Base-by-base conservation (phyloP, 2,329 filamentous ascomycete genomes). In the Fusarium sp. region DNA sequence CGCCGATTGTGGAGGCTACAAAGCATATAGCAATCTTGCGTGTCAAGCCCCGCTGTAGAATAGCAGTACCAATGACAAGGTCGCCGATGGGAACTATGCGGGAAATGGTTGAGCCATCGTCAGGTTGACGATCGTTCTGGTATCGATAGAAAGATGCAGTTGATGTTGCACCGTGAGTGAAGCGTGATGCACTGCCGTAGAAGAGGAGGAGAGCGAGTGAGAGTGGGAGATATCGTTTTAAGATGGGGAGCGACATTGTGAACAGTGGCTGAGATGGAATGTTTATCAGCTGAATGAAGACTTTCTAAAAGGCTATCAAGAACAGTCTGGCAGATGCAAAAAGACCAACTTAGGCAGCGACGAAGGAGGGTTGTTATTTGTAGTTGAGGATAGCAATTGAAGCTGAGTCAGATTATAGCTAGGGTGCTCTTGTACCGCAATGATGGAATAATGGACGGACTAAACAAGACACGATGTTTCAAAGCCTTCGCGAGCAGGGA, bases 181-280 rank as follows among this genome's bases (percentile, higher is more conserved):
- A 67, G 5, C 67, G 42, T 9, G 67, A 70, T 3, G 67, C 67
- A 13, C 62, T 64, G n/a, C 67, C 67, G 13, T 70, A 70, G 16
- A 67, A 70, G 4, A 70, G 54, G 2, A 70, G 38, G 0, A 67
- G 11, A 2, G 58, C 53, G 0, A 70, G 18, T 1, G 67, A 67
- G 28, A 70, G 45, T 2, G 67, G 67, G 0, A 70, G 47, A 8
- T 50, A 57, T 2, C 13, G 46, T 33, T 61, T 67, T 2, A 70
- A 33, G 0, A 47, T 1, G 0, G 37, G 0, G 4, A 52, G 9
- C 3, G 38, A 31, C 62, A 70, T 70, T 6, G 15, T 23, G 23
- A 23, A 23, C 23, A 23, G 6, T 23, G 23, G 23, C 6, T 23
- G 23, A 23, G 23, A 23, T 23, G 23, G 23, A 23, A 23, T 5